A percentile compares a stretch with the other conserved stretches of the same genome.
These are phyloP conservation scores for Suillus spraguei DNA, from an alignment of 768 basidiomycete species.

Conservation along the genomic window DNA sequence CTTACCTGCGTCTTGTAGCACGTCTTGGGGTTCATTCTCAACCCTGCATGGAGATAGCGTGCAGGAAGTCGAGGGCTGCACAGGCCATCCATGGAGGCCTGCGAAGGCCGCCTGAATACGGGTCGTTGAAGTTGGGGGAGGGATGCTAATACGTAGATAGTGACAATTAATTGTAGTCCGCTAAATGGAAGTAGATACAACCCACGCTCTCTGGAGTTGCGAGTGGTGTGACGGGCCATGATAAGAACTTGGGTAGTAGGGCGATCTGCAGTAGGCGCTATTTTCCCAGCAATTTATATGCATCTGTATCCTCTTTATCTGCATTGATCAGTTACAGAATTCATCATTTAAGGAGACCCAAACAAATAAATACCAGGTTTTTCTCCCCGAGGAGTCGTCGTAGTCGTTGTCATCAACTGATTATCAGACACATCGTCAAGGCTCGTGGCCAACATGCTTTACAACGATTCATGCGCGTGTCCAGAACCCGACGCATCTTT, in stretches of 20 bases:
- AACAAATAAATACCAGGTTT: neutral
- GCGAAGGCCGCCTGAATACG: neutral
- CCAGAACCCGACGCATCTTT: neutral
- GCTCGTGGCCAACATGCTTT: slow-evolving; percentile 1
- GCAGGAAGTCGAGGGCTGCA: neutral
- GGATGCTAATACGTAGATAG: neutral
- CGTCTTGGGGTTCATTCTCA: neutral
- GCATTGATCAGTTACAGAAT: neutral
- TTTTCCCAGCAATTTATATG: neutral
- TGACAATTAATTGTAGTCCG: neutral
- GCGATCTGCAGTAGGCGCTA: neutral
- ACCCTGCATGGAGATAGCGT: neutral
- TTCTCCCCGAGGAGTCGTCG: neutral
- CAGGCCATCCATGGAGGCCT: neutral
- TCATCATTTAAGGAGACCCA: neutral
- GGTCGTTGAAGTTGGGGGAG: neutral
- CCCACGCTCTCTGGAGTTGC: neutral
- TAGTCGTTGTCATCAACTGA: neutral
- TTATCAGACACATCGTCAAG: slow-evolving; percentile 4
- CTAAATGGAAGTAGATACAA: neutral
- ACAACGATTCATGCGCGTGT: neutral
- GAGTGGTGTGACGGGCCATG: neutral
- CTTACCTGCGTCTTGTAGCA: neutral
- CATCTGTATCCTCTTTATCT: neutral
- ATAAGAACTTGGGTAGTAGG: neutral